These are phyloP conservation scores for Dovyalis caffra DNA, from an alignment of 345 rosid genomes.

Conservation along the genomic window DNA sequence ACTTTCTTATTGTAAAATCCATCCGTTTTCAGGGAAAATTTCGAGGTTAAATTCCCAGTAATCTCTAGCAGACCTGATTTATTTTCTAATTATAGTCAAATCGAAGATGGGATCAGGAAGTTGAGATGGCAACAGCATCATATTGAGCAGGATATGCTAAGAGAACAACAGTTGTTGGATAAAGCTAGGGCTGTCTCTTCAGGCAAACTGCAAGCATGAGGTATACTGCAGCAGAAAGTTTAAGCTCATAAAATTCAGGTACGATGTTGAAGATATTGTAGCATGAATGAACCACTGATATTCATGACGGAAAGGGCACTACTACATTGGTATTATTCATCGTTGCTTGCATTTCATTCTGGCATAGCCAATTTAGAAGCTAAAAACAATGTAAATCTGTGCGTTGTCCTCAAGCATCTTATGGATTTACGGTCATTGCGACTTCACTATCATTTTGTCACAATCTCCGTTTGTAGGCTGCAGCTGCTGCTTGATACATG, in stretches of 20 bases:
- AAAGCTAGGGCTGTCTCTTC: not conserved
- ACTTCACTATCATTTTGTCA: not conserved
- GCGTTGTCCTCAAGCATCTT: not conserved
- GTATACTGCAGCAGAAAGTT: not conserved
- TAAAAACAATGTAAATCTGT: too few relatives aligned
- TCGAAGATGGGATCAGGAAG: constrained; percentile 11
- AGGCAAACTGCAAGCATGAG: not conserved
- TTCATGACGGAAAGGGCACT: not conserved
- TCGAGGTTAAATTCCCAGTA: constrained; percentile 19
- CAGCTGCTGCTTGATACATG: not conserved
- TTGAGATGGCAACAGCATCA: constrained; percentile 12
- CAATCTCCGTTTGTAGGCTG: not conserved
- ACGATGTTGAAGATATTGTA: not conserved
- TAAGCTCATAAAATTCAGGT: not conserved
- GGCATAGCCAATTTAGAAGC: not conserved
- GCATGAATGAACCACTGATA: not conserved
- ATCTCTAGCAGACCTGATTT: not conserved
- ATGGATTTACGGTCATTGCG: not conserved
- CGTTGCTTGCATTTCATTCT: not conserved
- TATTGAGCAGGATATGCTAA: constrained; percentile 13
- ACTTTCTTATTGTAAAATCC: not conserved
- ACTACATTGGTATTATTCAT: not conserved
- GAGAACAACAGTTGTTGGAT: constrained; percentile 16
- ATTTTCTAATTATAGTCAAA: not conserved
- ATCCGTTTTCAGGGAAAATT: constrained; percentile 8